These are phyloP conservation scores for Cordyceps cateniannulata DNA, from an alignment of 2,329 filamentous ascomycete genomes.

Conservation along the genomic window DNA sequence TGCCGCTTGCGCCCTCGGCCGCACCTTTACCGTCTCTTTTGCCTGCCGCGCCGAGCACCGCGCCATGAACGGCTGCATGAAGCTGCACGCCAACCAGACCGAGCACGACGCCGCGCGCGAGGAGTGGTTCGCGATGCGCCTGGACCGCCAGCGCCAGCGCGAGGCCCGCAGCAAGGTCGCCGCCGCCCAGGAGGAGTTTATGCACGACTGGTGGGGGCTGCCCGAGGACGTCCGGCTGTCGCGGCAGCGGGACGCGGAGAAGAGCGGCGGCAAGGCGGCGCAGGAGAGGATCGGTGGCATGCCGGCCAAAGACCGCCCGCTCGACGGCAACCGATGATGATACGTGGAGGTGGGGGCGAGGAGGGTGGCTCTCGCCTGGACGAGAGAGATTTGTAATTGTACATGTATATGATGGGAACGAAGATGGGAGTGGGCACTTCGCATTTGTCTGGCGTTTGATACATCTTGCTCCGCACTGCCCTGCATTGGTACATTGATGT, in stretches of 20 bases:
- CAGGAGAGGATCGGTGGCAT: slow-evolving; percentile 52
- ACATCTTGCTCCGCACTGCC: background rate
- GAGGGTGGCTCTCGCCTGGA: background rate
- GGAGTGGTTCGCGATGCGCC: slow-evolving; percentile 81
- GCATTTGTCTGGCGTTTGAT: slow-evolving; percentile 14
- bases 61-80: slow-evolving; percentile 92
- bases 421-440: background rate
- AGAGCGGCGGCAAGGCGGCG: slow-evolving; percentile 27
- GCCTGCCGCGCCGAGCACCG: slow-evolving; percentile 73
- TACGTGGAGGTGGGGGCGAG: background rate
- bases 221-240: slow-evolving; percentile 49
- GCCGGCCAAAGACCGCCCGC: slow-evolving; percentile 32
- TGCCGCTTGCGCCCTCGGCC: slow-evolving; percentile 78
- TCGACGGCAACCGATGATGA: slow-evolving; percentile 16
- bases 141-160: slow-evolving; percentile 61
- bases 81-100: slow-evolving; percentile 71
- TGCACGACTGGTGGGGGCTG: slow-evolving; percentile 62
- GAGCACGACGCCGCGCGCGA: slow-evolving; percentile 84
- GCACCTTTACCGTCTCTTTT: slow-evolving; percentile 84
- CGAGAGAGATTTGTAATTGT: background rate
- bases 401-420: slow-evolving; percentile 10
- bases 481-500: background rate
- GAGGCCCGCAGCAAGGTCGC: slow-evolving; percentile 57
- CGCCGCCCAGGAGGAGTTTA: slow-evolving; percentile 57
- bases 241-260: slow-evolving; percentile 45